Evolutionary conservation across 768 basidiomycete genomes (phyloP), one percentile per base, ranked within the genome.

Genomic region (Naganishia onofrii): DNA sequence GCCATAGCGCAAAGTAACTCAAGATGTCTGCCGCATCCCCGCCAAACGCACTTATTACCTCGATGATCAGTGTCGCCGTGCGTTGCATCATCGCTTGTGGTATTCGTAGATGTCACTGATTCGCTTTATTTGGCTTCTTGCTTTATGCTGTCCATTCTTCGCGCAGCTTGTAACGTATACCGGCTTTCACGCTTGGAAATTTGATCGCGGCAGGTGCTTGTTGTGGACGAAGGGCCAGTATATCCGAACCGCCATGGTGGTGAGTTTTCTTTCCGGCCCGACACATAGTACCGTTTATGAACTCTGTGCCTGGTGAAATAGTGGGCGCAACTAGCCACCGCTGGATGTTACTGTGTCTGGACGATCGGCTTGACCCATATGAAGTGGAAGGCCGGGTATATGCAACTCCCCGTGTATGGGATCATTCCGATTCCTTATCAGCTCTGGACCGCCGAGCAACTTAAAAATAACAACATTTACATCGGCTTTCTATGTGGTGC

Each of bases 261-360:
- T 36, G 29, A 63, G 42, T 63, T 26, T 19, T 23, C 4, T 34
- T 19, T 23, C n/a, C 7, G 4, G 13, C 4, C 8, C 29, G 28
- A 31, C 26, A 32, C 34, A 0, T 38, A 12, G 38, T 9, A 12
- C n/a, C 31, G 36, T 21, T 36, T 17, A 58, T 42, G 17, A 34
- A 63, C 23, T 63, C 10, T 10, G n/a, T 13, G 21, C 28, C 3
- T 26, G 6, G 21, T 8, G 21, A 32, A 54, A n/a, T 34, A 63
- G 60, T 63, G 60, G 60, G 60, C 60, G 23, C 60, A 63, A 63
- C 42, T 63, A 13, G 38, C 36, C n/a, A 63, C 60, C 23, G 60
- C 60, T 13, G 19, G 26, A 12, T 63, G 60, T 28, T 63, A 63
- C 23, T 42, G 38, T 26, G 17, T 63, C 36, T 63, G 60, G 60